A percentile compares a stretch with the other conserved stretches of the same genome.
phyloP scores from a whole-genome alignment of 2,329 filamentous ascomycete genomes.

The Hymenoscyphus repandus region DNA sequence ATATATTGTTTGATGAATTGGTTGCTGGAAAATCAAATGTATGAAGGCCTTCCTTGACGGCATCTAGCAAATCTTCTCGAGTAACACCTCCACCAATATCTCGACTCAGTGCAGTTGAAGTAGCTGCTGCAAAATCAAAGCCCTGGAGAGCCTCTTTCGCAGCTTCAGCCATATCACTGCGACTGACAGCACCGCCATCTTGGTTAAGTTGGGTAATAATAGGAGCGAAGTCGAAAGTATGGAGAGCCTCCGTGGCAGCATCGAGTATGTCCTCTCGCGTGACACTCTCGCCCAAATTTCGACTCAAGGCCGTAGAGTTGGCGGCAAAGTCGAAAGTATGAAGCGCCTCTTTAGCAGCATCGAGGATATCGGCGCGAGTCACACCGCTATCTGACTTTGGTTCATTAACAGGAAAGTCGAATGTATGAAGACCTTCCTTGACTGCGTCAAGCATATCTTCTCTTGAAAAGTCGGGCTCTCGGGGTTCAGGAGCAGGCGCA shows the following conservation, averaged over 20 bases:
- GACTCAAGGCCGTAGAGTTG: constrained; percentile 51
- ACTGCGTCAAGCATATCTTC: constrained; percentile 79
- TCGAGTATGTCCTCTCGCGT: constrained; percentile 61
- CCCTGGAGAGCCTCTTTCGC: constrained; percentile 52
- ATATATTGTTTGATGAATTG: constrained; percentile 40
- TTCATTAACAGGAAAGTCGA: constrained; percentile 63
- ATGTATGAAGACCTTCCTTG: constrained; percentile 76
- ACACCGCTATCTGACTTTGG: constrained; percentile 58
- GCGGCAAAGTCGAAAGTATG: constrained; percentile 46
- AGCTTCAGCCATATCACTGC: constrained; percentile 57
- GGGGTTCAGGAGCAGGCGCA: constrained; percentile 51
- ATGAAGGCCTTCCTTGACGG: constrained; percentile 80
- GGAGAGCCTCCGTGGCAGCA: constrained; percentile 54
- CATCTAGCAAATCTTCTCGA: constrained; percentile 68
- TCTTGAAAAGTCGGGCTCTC: constrained; percentile 49
- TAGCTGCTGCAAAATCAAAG: constrained; percentile 43
- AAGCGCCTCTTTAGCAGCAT: constrained; percentile 61
- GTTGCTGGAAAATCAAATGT: constrained; percentile 69
- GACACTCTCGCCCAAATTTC: constrained; percentile 54
- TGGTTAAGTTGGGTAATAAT: constrained; percentile 37
- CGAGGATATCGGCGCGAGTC: constrained; percentile 48
- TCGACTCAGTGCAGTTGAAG: not conserved
- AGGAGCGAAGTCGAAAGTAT: constrained; percentile 38
- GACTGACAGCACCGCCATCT: constrained; percentile 57
- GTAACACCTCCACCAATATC: constrained; percentile 74